phyloP scores from a whole-genome alignment of 1,139 yeast species.

The Blastobotrys ciferrii region DNA sequence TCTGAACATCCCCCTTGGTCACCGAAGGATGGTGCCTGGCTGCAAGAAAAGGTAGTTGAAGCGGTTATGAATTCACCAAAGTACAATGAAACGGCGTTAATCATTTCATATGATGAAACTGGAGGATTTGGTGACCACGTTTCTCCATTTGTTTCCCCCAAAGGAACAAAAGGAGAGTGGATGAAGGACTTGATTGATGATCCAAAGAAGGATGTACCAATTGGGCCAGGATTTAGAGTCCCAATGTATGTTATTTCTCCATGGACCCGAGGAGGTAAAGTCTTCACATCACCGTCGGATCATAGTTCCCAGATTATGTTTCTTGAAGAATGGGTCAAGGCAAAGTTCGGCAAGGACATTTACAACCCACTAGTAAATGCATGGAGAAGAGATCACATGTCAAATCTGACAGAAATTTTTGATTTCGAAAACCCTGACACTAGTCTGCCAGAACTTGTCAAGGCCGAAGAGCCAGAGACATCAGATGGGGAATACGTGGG shows the following conservation, averaged over 20 bases:
- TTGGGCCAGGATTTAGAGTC: slow-evolving; percentile 32
- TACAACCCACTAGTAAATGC: slow-evolving; percentile 19
- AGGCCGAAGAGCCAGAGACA: slow-evolving; percentile 6
- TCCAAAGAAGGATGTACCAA: no score
- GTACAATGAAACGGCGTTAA: slow-evolving; percentile 27
- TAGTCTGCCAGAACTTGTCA: slow-evolving; percentile 16
- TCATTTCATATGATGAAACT: slow-evolving; percentile 31
- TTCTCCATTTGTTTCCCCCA: slow-evolving; percentile 23
- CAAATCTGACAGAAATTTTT: slow-evolving; percentile 26
- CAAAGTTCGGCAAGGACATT: slow-evolving; percentile 21
- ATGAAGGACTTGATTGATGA: slow-evolving; percentile 20
- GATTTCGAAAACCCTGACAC: slow-evolving; percentile 22
- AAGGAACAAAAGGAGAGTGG: slow-evolving; percentile 23
- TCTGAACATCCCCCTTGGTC: slow-evolving; percentile 29
- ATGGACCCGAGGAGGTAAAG: slow-evolving; percentile 31
- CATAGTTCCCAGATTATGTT: slow-evolving; percentile 32
- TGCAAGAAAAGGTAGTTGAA: slow-evolving; percentile 27
- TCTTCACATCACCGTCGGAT: slow-evolving; percentile 30
- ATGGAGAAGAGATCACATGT: slow-evolving; percentile 32
- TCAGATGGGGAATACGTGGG: slow-evolving; percentile 26
- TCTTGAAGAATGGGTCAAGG: slow-evolving; percentile 26
- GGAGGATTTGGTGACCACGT: slow-evolving; percentile 35
- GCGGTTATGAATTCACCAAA: slow-evolving; percentile 26
- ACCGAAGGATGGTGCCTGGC: slow-evolving; percentile 32
- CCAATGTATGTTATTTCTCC: slow-evolving; percentile 31